These are phyloP conservation scores for Dujonia santamariae DNA, from an alignment of 1,139 yeast genomes.

Conservation along the genomic window DNA sequence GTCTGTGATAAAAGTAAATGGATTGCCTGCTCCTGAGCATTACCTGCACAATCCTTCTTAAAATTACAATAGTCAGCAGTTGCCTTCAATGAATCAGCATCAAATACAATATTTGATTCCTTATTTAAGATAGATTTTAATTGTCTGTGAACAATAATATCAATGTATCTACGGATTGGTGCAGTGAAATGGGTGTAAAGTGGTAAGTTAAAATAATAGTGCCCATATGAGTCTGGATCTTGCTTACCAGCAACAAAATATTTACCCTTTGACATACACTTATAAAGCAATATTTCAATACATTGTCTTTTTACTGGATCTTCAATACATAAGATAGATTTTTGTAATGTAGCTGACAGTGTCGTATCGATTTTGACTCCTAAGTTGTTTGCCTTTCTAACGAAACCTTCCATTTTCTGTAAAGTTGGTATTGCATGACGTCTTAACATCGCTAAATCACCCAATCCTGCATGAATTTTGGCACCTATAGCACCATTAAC, in stretches of 20 bases:
- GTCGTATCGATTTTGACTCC: conserved; percentile 74
- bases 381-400: conserved; percentile 62
- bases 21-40: conserved; percentile 93
- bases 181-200: conserved; percentile 92
- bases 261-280: conserved; percentile 81
- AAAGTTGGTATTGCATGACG: conserved; percentile 84
- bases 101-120: conserved; percentile 21
- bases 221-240: conserved; percentile 75
- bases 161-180: conserved; percentile 90
- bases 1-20: conserved; percentile 84
- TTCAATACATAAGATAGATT: conserved; percentile 62
- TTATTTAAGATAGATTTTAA: conserved; percentile 60
- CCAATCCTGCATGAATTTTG: conserved; percentile 68
- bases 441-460: conserved; percentile 80
- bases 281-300: conserved; percentile 74
- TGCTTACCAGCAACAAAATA: conserved; percentile 87
- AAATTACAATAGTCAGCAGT: conserved; percentile 91
- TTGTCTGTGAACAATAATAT: conserved; percentile 89
- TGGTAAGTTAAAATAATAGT: conserved; percentile 79
- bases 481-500: conserved; percentile 88
- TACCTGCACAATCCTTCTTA: conserved; percentile 90
- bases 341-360: conserved; percentile 68
- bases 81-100: conserved; percentile 71
- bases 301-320: conserved; percentile 69
- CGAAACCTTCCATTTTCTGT: conserved; percentile 78